A percentile compares a stretch with the other conserved stretches of the same genome.
Evolutionary conservation across 2,329 filamentous ascomycete genomes (phyloP).

Genomic region (Verticillium nonalfalfae): DNA sequence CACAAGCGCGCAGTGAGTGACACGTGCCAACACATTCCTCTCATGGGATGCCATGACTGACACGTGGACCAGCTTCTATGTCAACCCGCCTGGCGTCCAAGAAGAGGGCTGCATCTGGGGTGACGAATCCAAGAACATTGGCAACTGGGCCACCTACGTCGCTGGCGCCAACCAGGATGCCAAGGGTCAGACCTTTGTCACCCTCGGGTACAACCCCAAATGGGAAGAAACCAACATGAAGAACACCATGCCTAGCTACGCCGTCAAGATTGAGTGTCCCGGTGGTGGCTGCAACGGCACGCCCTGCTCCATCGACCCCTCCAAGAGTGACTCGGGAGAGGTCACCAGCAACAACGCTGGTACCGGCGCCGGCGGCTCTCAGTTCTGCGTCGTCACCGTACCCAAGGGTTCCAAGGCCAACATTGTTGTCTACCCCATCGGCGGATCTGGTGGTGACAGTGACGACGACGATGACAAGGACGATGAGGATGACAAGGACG

Average conservation of each 20-base stretch:
- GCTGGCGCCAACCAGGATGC: constrained; percentile 66
- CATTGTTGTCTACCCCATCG: constrained; percentile 54
- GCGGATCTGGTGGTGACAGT: constrained; percentile 30
- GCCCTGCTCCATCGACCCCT: constrained; percentile 67
- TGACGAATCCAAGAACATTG: constrained; percentile 50
- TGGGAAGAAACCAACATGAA: constrained; percentile 52
- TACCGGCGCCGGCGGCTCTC: constrained; percentile 59
- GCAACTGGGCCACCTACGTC: constrained; percentile 75
- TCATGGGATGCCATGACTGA: not conserved
- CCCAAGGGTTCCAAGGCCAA: constrained; percentile 59
- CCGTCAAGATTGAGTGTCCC: constrained; percentile 64
- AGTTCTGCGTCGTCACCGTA: constrained; percentile 74
- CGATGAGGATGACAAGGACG: constrained; percentile 10
- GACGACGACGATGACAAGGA: constrained; percentile 11
- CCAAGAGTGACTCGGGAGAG: constrained; percentile 45
- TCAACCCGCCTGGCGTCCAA: constrained; percentile 66
- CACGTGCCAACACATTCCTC: not conserved
- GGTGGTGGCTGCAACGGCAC: constrained; percentile 61
- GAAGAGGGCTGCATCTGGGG: constrained; percentile 68
- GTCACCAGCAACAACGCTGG: constrained; percentile 49
- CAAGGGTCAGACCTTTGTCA: constrained; percentile 63
- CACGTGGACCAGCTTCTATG: constrained; percentile 54
- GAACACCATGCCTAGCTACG: constrained; percentile 55
- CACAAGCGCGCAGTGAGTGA: constrained; percentile 67
- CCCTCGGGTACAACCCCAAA: constrained; percentile 73